Conservation (phyloP, 305 asterid species). For the Ilex paraguariensis region DNA sequence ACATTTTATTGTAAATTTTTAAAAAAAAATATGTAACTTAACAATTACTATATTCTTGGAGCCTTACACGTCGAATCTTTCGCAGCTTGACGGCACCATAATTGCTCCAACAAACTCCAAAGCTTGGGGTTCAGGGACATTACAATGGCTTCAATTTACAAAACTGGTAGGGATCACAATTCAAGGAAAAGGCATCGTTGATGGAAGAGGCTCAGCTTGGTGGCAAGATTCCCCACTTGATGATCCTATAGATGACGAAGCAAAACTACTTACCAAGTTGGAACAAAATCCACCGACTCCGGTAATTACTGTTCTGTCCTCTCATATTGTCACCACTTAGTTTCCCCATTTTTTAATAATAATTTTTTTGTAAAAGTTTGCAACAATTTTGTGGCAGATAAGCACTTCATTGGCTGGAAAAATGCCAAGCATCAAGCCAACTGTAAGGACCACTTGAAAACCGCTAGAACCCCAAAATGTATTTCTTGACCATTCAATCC, state of each 20-base stretch:
- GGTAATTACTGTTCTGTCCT: conserved; percentile 28
- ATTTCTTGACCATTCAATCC: neutral
- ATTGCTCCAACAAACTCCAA: conserved; percentile 67
- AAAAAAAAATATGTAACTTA: too few relatives aligned
- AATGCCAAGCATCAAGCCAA: conserved; percentile 89
- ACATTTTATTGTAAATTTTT: too few relatives aligned
- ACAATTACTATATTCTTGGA: too few relatives aligned
- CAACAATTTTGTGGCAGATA: conserved; percentile 36
- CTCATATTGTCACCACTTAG: neutral
- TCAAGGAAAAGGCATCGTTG: conserved; percentile 67
- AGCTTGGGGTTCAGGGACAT: conserved; percentile 70
- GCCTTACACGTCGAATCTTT: conserved; percentile 6
- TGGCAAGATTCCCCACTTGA: conserved; percentile 59
- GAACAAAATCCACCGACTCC: conserved; percentile 30
- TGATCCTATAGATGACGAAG: conserved; percentile 61
- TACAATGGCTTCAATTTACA: conserved; percentile 83
- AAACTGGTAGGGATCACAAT: conserved; percentile 80
- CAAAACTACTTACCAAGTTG: conserved; percentile 41
- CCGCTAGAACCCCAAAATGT: neutral
- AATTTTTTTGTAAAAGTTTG: conserved; percentile 3
- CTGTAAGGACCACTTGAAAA: conserved; percentile 48
- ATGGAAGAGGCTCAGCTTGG: conserved; percentile 89
- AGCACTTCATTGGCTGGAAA: conserved; percentile 46
- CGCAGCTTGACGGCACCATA: conserved; percentile 84
- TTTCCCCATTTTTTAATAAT: conserved; percentile 6